phyloP scores from a whole-genome alignment of 2,329 filamentous ascomycete genomes.

The Diplodia seriata region DNA sequence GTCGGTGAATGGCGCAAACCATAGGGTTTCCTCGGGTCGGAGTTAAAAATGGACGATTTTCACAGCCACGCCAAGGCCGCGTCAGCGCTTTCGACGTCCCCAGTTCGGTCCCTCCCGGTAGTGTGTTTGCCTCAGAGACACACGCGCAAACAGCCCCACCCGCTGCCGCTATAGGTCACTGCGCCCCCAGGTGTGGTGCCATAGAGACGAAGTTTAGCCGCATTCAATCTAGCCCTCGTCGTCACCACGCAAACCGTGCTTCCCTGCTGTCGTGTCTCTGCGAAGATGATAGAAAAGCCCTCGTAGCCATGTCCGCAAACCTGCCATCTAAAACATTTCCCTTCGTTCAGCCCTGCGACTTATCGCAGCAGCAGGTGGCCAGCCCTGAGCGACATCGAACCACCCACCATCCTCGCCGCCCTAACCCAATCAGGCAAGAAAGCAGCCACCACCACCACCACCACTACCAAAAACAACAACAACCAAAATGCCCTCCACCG shows the following conservation, averaged over 20 bases:
- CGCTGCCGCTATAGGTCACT: not conserved
- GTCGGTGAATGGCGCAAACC: too few species aligned
- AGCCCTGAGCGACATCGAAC: not conserved
- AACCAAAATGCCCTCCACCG: not conserved
- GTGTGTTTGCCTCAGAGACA: constrained; percentile 1
- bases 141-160: constrained; percentile 12
- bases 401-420: not conserved
- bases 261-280: not conserved
- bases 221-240: constrained; percentile 5
- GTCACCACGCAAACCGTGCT: constrained; percentile 14
- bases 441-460: not conserved
- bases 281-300: not conserved
- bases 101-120: not conserved
- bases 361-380: not conserved
- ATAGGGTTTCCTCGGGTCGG: not conserved
- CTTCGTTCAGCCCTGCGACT: not conserved
- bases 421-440: not conserved
- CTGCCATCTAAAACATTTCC: not conserved
- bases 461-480: not conserved
- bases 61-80: constrained; percentile 28
- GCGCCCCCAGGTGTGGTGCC: constrained; percentile 6
- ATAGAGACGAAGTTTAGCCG: not conserved
- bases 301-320: not conserved
- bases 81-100: constrained; percentile 24
- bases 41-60: not conserved